Conservation (phyloP, 495 filamentous ascomycete species). For the Penicillium tannophilum region DNA sequence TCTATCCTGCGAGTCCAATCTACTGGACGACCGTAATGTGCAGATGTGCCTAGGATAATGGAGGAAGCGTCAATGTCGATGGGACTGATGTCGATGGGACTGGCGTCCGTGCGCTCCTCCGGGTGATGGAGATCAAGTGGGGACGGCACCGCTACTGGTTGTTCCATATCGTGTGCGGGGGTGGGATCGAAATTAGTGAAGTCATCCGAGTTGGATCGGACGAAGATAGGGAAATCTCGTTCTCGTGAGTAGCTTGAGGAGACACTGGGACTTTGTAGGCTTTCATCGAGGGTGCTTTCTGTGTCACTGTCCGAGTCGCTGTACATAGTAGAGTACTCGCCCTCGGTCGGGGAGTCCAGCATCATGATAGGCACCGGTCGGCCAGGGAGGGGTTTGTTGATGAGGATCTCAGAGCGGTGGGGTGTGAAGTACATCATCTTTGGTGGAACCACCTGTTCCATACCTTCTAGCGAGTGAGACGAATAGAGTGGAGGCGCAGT, state of each 20-base stretch:
- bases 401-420: conserved; percentile 30
- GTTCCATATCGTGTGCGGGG: too few relatives aligned
- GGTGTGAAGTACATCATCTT: conserved; percentile 14
- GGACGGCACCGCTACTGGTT: too few relatives aligned
- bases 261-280: conserved; percentile 25
- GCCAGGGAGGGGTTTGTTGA: conserved; percentile 45
- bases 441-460: conserved; percentile 45
- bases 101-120: neutral
- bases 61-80: conserved; percentile 13
- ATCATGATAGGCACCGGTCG: conserved; percentile 19
- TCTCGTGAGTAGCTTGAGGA: conserved; percentile 31
- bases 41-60: conserved; percentile 12
- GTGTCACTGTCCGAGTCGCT: conserved; percentile 39
- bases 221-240: conserved; percentile 38
- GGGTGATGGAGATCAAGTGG: too few relatives aligned
- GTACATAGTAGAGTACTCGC: conserved; percentile 29
- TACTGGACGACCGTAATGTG: conserved; percentile 28
- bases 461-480: conserved; percentile 46
- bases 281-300: conserved; percentile 34
- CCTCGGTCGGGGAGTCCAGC: conserved; percentile 21
- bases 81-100: neutral
- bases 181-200: neutral
- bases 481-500: conserved; percentile 41
- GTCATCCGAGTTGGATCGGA: conserved; percentile 39
- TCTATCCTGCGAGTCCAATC: conserved; percentile 30